Percentiles rank a stretch among this genome's conserved stretches.
These are phyloP conservation scores for Crithidia bombi DNA, from an alignment of 208 protist genomes.

Conservation along the genomic window DNA sequence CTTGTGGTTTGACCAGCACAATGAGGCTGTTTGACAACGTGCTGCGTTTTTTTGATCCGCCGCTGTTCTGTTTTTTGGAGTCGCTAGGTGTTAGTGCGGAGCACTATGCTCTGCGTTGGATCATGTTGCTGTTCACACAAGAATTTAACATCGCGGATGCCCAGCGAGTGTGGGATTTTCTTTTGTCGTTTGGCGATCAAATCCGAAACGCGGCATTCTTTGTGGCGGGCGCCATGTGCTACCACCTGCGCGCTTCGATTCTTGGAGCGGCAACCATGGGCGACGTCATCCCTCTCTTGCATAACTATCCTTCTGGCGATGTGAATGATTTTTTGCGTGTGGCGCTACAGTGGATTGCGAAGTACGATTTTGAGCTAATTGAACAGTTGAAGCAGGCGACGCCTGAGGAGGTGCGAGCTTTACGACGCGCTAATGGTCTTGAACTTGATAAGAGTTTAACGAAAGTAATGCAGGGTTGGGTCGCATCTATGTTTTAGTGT, in stretches of 20 bases:
- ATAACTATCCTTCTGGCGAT: conserved; percentile 59
- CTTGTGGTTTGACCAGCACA: conserved; percentile 60
- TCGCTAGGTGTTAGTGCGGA: conserved; percentile 48
- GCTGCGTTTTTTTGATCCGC: conserved; percentile 64
- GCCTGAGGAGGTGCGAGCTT: conserved; percentile 34
- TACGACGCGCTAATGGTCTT: conserved; percentile 38
- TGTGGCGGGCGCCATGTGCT: conserved; percentile 65
- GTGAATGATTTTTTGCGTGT: conserved; percentile 63
- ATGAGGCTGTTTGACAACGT: conserved; percentile 71
- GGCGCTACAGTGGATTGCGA: conserved; percentile 54
- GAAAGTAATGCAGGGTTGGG: conserved; percentile 23
- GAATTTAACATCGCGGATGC: conserved; percentile 83
- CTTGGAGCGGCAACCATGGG: conserved; percentile 38
- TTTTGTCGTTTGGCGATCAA: conserved; percentile 76
- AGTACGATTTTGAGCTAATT: conserved; percentile 51
- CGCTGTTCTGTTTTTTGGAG: conserved; percentile 58
- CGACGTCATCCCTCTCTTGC: conserved; percentile 66
- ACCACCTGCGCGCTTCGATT: conserved; percentile 47
- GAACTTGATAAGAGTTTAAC: conserved; percentile 16
- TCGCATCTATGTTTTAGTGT: conserved; percentile 25
- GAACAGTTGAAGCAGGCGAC: conserved; percentile 40
- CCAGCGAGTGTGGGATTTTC: conserved; percentile 87
- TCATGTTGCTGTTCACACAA: conserved; percentile 87
- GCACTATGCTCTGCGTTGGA: conserved; percentile 86
- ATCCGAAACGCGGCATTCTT: conserved; percentile 53